Conservation (phyloP, 345 rosid genomes). For the Aquilaria yunnanensis region DNA sequence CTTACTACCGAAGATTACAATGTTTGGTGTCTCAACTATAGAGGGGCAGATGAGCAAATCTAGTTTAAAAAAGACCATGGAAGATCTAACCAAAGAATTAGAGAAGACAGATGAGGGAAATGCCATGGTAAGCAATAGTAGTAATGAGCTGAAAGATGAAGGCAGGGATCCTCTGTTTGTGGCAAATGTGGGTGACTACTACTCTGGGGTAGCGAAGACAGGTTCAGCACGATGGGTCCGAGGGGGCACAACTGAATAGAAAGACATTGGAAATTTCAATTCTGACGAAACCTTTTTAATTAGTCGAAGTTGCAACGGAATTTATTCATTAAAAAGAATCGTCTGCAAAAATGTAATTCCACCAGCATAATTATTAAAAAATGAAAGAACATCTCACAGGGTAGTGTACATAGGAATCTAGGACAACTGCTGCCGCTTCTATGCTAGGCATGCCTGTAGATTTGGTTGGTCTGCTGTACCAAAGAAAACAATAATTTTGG, state of each 20-base stretch:
- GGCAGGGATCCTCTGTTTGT: constrained; percentile 92
- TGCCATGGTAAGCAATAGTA: constrained; percentile 16
- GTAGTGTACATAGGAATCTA: too few species aligned
- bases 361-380: too few species aligned
- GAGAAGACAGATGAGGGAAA: constrained; percentile 62
- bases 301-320: background rate
- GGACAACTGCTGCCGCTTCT: too few species aligned
- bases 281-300: background rate
- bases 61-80: constrained; percentile 80
- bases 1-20: constrained; percentile 92
- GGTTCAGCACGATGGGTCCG: constrained; percentile 57
- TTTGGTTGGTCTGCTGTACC: too few species aligned
- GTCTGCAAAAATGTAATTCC: too few species aligned
- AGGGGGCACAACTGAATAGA: constrained; percentile 30
- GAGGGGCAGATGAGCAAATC: constrained; percentile 81
- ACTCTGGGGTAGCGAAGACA: constrained; percentile 54
- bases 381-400: too few species aligned
- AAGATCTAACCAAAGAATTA: constrained; percentile 61
- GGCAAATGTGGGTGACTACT: constrained; percentile 84
- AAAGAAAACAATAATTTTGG: too few species aligned
- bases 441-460: too few species aligned
- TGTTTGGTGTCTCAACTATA: constrained; percentile 92
- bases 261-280: background rate
- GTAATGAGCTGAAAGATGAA: constrained; percentile 29
- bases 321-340: background rate